A percentile compares a stretch with the other conserved stretches of the same genome.
phyloP scores from a whole-genome alignment of 768 basidiomycete genomes.

The Trametes elegans region DNA sequence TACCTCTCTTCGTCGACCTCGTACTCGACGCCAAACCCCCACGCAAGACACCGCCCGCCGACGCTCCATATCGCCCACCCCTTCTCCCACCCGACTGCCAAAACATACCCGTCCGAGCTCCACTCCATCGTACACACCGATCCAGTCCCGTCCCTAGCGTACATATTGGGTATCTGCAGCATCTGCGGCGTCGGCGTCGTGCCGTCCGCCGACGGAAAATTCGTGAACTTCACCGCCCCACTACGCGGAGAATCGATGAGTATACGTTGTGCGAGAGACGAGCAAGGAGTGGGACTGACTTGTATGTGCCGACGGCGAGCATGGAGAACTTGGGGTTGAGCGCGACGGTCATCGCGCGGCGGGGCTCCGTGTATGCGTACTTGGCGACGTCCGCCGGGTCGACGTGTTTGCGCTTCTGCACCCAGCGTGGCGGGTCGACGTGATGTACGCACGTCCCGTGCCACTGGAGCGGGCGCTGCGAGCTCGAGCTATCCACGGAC shows the following conservation, averaged over 20 bases:
- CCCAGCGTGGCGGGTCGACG: slow-evolving; percentile 73
- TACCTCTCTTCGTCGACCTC: slow-evolving; percentile 50
- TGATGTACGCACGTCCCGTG: slow-evolving; percentile 79
- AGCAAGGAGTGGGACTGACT: slow-evolving; percentile 40
- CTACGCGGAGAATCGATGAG: slow-evolving; percentile 36
- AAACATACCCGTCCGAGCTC: slow-evolving; percentile 94
- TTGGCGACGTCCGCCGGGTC: slow-evolving; percentile 42
- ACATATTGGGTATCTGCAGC: slow-evolving; percentile 61
- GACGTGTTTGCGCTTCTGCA: slow-evolving; percentile 67
- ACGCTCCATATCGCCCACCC: slow-evolving; percentile 93
- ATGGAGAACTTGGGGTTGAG: slow-evolving; percentile 82
- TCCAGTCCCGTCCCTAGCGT: slow-evolving; percentile 53
- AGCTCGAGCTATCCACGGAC: slow-evolving; percentile 12
- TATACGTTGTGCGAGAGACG: neutral
- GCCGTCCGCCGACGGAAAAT: slow-evolving; percentile 66
- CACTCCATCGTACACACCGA: slow-evolving; percentile 73
- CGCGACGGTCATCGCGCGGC: slow-evolving; percentile 60
- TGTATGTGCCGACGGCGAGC: slow-evolving; percentile 72
- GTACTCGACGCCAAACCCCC: slow-evolving; percentile 69
- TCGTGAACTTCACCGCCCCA: slow-evolving; percentile 63
- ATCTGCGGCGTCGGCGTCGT: slow-evolving; percentile 56
- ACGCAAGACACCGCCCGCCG: slow-evolving; percentile 83
- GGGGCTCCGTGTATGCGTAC: slow-evolving; percentile 58
- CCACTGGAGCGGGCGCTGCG: slow-evolving; percentile 40
- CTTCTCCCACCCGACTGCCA: slow-evolving; percentile 87